A percentile compares a stretch with the other conserved stretches of the same genome.
Conservation (phyloP, 192 early-diverging fungal species). For the Phlyctochytrium bullatum region DNA sequence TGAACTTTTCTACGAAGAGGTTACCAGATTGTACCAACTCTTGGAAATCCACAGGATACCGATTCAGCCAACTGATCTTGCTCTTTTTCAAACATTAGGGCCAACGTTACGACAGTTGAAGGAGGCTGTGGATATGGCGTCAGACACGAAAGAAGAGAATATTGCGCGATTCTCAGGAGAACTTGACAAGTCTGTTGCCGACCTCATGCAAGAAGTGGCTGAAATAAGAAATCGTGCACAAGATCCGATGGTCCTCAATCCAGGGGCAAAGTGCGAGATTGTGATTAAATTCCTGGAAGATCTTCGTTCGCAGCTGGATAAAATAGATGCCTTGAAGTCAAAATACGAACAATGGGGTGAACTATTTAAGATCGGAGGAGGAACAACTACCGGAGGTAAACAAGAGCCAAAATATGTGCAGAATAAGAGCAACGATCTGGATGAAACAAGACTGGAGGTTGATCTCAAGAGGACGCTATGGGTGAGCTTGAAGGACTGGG, state of each 20-base stretch:
- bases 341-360: constrained; percentile 52
- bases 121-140: constrained; percentile 56
- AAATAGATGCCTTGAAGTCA: constrained; percentile 43
- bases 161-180: constrained; percentile 49
- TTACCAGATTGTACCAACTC: constrained; percentile 45
- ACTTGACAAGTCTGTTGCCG: constrained; percentile 44
- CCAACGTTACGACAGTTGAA: constrained; percentile 54
- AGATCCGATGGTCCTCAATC: constrained; percentile 58
- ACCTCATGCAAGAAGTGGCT: constrained; percentile 51
- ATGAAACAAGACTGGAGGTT: constrained; percentile 55
- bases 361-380: constrained; percentile 54
- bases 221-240: constrained; percentile 57
- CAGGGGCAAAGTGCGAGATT: constrained; percentile 32
- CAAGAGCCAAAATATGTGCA: constrained; percentile 6
- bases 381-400: constrained; percentile 7
- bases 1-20: constrained; percentile 50
- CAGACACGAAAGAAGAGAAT: constrained; percentile 59
- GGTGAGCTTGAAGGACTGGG: constrained; percentile 58
- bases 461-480: constrained; percentile 57
- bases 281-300: constrained; percentile 52
- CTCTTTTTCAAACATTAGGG: constrained; percentile 55
- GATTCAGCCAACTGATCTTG: constrained; percentile 58
- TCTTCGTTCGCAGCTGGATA: constrained; percentile 40
- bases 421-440: constrained; percentile 39
- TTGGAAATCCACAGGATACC: constrained; percentile 51